Percentiles rank a stretch among this genome's conserved stretches.
phyloP scores from a whole-genome alignment of 75 land plant genomes.

The Selaginella tamariscina region DNA sequence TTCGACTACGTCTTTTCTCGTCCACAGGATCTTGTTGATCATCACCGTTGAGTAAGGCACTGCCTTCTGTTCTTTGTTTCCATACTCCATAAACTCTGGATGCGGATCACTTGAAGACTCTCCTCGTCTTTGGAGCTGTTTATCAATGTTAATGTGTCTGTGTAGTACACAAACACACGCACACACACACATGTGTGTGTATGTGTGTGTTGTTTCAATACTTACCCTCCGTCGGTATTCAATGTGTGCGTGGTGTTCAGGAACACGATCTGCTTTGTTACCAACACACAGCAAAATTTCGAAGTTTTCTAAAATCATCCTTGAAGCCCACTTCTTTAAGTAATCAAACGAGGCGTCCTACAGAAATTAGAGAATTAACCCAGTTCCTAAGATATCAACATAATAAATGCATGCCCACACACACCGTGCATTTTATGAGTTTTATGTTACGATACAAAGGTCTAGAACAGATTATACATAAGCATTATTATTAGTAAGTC shows the following conservation, averaged over 20 bases:
- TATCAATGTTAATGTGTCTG: too few relatives aligned
- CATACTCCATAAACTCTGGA: constrained; percentile 52
- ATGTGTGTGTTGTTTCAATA: too few relatives aligned
- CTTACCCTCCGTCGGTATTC: constrained; percentile 65
- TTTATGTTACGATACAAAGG: too few relatives aligned
- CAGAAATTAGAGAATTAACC: constrained; percentile 1
- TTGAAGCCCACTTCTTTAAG: constrained; percentile 63
- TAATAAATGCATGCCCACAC: not conserved
- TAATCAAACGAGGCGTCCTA: constrained; percentile 52
- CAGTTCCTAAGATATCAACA: not conserved
- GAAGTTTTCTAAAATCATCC: constrained; percentile 36
- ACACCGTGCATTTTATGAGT: too few relatives aligned
- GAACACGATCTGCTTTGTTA: constrained; percentile 83
- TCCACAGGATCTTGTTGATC: constrained; percentile 29
- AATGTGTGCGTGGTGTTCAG: constrained; percentile 68
- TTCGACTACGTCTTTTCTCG: constrained; percentile 35
- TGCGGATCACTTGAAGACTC: constrained; percentile 52
- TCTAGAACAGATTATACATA: too few relatives aligned
- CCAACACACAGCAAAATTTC: constrained; percentile 81
- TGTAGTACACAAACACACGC: too few relatives aligned
- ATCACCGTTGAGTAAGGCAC: constrained; percentile 42
- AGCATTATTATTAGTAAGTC: too few relatives aligned
- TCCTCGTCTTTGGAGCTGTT: constrained; percentile 42
- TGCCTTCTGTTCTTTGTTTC: constrained; percentile 57
- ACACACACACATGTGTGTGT: too few relatives aligned